Conservation (phyloP, 2,329 filamentous ascomycete genomes). For the Fusarium sarcochroum region DNA sequence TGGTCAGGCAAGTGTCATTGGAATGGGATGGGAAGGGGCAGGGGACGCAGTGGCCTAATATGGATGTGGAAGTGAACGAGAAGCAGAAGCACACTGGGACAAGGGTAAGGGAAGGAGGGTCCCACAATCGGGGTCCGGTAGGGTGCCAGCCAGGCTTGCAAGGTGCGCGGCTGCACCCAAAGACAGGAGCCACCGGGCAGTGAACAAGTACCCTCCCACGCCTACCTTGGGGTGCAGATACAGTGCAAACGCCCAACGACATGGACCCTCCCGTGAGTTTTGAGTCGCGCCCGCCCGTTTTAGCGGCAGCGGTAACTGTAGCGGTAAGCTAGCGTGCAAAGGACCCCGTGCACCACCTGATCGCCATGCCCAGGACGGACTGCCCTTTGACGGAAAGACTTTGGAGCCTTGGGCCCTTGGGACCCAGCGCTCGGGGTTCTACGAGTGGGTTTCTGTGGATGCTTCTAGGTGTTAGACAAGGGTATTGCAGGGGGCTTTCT, state of each 20-base stretch:
- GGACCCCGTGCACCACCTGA: conserved; percentile 37
- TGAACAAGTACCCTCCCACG: conserved; percentile 19
- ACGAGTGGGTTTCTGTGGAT: conserved; percentile 5
- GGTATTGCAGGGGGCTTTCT: conserved; percentile 8
- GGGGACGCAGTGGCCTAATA: conserved; percentile 47
- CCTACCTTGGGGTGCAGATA: conserved; percentile 22
- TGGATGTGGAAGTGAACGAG: conserved; percentile 35
- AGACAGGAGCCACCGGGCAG: conserved; percentile 9
- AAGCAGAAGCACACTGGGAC: conserved; percentile 18
- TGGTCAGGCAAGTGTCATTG: conserved; percentile 44
- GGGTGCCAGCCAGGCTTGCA: not conserved
- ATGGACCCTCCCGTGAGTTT: conserved; percentile 32
- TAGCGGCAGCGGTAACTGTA: conserved; percentile 30
- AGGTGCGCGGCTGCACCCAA: conserved; percentile 14
- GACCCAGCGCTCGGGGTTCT: conserved; percentile 12
- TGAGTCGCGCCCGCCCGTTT: conserved; percentile 25
- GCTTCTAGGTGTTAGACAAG: conserved; percentile 17
- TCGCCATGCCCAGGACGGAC: conserved; percentile 18
- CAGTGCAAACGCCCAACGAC: conserved; percentile 31
- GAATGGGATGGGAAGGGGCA: conserved; percentile 43
- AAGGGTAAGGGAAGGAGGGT: conserved; percentile 28
- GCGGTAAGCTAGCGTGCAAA: conserved; percentile 11
- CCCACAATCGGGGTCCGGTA: conserved; percentile 16
- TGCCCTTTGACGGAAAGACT: conserved; percentile 24
- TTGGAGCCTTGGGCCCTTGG: conserved; percentile 8